A percentile compares a stretch with the other conserved stretches of the same genome.
Conservation (phyloP, 805 yeast genomes). For the Zygoascus flipseniorum region DNA sequence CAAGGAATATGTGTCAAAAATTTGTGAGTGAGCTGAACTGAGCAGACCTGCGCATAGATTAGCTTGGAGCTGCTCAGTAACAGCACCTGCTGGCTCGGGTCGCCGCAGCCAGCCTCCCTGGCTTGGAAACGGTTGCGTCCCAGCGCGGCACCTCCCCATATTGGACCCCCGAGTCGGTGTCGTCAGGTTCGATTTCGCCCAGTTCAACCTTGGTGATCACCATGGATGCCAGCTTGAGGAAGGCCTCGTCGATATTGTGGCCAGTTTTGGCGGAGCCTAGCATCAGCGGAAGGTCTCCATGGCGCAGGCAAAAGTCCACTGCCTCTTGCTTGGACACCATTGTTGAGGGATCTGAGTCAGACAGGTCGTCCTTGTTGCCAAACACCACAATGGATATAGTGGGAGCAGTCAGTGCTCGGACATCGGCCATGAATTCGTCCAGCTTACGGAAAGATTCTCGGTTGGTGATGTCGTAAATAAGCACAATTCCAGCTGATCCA, state of each 20-base stretch:
- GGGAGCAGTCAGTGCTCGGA: constrained; percentile 85
- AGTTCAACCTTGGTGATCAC: constrained; percentile 40
- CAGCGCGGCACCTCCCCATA: constrained; percentile 39
- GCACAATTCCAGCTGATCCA: constrained; percentile 91
- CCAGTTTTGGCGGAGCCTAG: constrained; percentile 36
- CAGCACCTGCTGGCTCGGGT: too few species aligned
- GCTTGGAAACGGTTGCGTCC: constrained; percentile 21
- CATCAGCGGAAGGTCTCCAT: constrained; percentile 32
- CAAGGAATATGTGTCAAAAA: too few species aligned
- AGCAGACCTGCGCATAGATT: too few species aligned
- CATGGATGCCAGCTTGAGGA: constrained; percentile 32
- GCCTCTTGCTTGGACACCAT: constrained; percentile 31
- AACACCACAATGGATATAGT: constrained; percentile 85
- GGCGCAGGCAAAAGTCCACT: constrained; percentile 25
- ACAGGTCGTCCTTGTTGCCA: constrained; percentile 82
- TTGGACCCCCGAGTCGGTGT: constrained; percentile 40
- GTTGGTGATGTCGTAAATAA: constrained; percentile 83
- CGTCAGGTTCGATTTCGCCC: constrained; percentile 41
- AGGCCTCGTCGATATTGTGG: constrained; percentile 34
- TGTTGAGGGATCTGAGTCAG: constrained; percentile 23
- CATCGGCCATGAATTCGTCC: constrained; percentile 80
- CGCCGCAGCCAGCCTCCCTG: not conserved
- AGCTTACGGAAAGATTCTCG: constrained; percentile 79
- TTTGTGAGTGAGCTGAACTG: too few species aligned
- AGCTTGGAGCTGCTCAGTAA: too few species aligned